A percentile compares a stretch with the other conserved stretches of the same genome.
Conservation (phyloP, 2,329 filamentous ascomycete species). For the Cladosporium halotolerans region DNA sequence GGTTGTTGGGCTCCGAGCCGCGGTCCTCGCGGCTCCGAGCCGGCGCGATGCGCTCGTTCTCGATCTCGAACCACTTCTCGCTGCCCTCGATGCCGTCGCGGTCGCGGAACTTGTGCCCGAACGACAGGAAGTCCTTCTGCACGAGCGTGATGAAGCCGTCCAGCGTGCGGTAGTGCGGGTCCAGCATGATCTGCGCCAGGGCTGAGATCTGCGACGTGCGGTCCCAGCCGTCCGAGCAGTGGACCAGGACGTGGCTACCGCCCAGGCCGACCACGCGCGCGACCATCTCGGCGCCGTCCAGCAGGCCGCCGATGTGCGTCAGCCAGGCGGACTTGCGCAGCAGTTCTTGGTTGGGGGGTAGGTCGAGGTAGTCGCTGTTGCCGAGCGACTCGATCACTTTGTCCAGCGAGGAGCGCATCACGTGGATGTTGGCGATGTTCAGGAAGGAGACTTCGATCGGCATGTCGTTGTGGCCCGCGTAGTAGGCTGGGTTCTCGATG, state of each 20-base stretch:
- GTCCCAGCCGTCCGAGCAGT: constrained; percentile 98
- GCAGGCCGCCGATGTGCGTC: constrained; percentile 75
- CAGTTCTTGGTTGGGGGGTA: constrained; percentile 74
- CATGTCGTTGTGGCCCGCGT: constrained; percentile 68
- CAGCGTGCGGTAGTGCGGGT: constrained; percentile 90
- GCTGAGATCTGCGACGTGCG: constrained; percentile 91
- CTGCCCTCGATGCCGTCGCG: constrained; percentile 81
- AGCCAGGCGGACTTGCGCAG: constrained; percentile 84
- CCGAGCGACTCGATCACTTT: constrained; percentile 86
- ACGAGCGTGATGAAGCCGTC: constrained; percentile 91
- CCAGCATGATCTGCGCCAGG: constrained; percentile 84
- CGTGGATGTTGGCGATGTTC: constrained; percentile 96
- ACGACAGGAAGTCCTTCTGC: constrained; percentile 97
- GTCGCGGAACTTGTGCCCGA: constrained; percentile 94
- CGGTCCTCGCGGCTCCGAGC: constrained; percentile 34
- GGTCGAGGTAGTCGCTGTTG: constrained; percentile 78
- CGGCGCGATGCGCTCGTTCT: constrained; percentile 67
- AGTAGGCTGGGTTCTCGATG: constrained; percentile 97
- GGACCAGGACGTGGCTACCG: constrained; percentile 91
- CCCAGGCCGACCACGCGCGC: constrained; percentile 82
- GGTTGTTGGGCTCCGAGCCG: constrained; percentile 34
- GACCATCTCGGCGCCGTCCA: constrained; percentile 80
- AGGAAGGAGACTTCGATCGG: constrained; percentile 67
- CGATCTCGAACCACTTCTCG: constrained; percentile 88
- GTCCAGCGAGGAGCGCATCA: constrained; percentile 87